Base-by-base conservation (phyloP, 345 rosid genomes). In the Citrus australasica region DNA sequence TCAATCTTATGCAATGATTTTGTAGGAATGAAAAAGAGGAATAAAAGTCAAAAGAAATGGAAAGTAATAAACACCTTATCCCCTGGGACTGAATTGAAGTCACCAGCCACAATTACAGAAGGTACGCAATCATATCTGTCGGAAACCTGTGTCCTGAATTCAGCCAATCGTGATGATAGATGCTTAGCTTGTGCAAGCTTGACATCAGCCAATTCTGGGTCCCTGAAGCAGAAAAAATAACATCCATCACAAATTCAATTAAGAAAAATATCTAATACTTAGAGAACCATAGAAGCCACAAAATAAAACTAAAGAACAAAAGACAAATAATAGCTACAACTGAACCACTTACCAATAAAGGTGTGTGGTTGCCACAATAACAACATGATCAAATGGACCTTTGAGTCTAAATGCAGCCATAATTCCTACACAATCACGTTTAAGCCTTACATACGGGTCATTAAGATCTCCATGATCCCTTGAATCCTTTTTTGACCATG, bases 141-240 rank as follows among this genome's bases (percentile, higher is more conserved):
- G 27, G 92, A 82, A 79, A 94, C 90, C 76, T 84, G 74, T 2
- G 69, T 76, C 74, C 83, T 90, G 79, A 96, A 96, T 74, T 83
- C 84, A 73, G 88, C 92, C 76, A 96, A 80, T 37, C 95, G 89
- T 25, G 86, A 84, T 22, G 90, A 79, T 38, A 94, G 95, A 86
- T 92, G 89, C 19, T 88, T 94, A 73, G 98, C 97, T 84, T 96
- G 99, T 33, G 98, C 98, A 73, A 96, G 97, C 92, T 96, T 94
- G 67, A 94, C 97, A 82, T 96, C 98, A 60, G 91, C 94, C 88
- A 88, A 88, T 77, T 88, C 87, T 51, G 97, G 99, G 86, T 96
- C 99, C 98, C 98, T 96, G 88, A 55, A 74, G 59, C 53, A 73
- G 67, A 56, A 77, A 38, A 22, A 32, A 27, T 28, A 37, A 21